Base-by-base conservation (phyloP, 306 rosid genomes). In the Malus sylvestris region DNA sequence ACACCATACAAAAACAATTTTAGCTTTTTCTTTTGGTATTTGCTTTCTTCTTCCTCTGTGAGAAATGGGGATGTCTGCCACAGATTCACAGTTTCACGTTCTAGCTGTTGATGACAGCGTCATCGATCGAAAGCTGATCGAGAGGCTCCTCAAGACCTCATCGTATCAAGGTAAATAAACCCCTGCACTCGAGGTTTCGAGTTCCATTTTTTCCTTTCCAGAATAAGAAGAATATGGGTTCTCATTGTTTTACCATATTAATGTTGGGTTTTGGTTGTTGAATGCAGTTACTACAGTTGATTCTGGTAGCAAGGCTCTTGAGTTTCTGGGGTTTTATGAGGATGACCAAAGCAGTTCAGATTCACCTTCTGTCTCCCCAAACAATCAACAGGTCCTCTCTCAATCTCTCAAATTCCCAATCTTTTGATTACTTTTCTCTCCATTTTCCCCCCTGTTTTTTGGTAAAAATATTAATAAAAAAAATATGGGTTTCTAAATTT, bases 251-350 rank as follows among this genome's bases (percentile, higher is more conserved):
- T 27, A 27, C 8, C 27, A 27, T 61, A 14, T 61, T 13, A 27
- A 5, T 6, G 19, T 3, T 61, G 67, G 30, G 33, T 27, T 61
- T 38, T 72, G 23, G 38, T 70, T 7, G 71, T 57, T 60, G 51
- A 52, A 85, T 84, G 45, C 93, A 94, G 98, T 94, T 75, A 94
- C 97, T 51, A 85, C 98, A 5, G 98, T 94, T 86, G 98, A 94
- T 86, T 94, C 98, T 49, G 98, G 98, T 71, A 90, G 91, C 71
- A 94, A 94, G 81, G 98, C 98, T 77, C 85, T 94, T 42, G 96
- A 94, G 85, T 92, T 91, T 85, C 85, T 94, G 78, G 97, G 97
- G 3, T 82, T 91, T 76, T 73, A 70, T 75, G 85, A 85, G 66
- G 82, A 86, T 87, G 96, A 86, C 42, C 84, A 78, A 33, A 78